These are phyloP conservation scores for Priceomyces carsonii DNA, from an alignment of 805 yeast genomes.

Conservation along the genomic window DNA sequence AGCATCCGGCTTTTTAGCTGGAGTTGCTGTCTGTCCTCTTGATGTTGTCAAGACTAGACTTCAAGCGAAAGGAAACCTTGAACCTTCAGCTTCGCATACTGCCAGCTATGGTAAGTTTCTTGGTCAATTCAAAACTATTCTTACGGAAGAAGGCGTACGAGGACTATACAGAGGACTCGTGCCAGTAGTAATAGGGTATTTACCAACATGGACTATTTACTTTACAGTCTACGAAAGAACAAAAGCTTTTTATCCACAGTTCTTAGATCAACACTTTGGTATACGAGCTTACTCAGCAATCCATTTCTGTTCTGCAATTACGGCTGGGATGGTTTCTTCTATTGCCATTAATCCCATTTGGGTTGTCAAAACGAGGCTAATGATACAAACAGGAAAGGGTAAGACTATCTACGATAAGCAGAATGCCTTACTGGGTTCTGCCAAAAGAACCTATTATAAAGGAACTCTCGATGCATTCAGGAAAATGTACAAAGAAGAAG, in stretches of 20 bases:
- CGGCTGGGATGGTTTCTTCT: conserved; percentile 88
- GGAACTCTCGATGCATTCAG: conserved; percentile 84
- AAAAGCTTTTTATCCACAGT: conserved; percentile 53
- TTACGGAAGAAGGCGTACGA: conserved; percentile 72
- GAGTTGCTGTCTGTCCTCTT: conserved; percentile 88
- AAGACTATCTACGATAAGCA: conserved; percentile 30
- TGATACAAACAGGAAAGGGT: conserved; percentile 71
- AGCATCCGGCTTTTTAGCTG: conserved; percentile 88
- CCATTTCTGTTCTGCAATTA: conserved; percentile 65
- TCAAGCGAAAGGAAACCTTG: conserved; percentile 80
- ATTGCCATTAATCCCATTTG: conserved; percentile 90
- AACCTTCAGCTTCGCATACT: conserved; percentile 15
- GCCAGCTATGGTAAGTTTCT: conserved; percentile 49
- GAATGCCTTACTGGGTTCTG: conserved; percentile 12
- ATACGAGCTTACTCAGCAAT: conserved; percentile 25
- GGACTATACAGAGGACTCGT: conserved; percentile 90
- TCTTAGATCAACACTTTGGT: conserved; percentile 29
- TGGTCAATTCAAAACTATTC: conserved; percentile 65
- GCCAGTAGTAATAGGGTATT: conserved; percentile 91
- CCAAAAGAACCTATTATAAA: conserved; percentile 47
- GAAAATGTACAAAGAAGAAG: conserved; percentile 79
- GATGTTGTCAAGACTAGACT: conserved; percentile 94
- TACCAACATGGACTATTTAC: conserved; percentile 97
- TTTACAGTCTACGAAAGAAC: conserved; percentile 86
- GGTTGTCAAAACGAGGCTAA: conserved; percentile 94